Percentiles rank a stretch among this genome's conserved stretches.
Evolutionary conservation across 1,139 yeast genomes (phyloP).

Genomic region (Hansenula sp.): DNA sequence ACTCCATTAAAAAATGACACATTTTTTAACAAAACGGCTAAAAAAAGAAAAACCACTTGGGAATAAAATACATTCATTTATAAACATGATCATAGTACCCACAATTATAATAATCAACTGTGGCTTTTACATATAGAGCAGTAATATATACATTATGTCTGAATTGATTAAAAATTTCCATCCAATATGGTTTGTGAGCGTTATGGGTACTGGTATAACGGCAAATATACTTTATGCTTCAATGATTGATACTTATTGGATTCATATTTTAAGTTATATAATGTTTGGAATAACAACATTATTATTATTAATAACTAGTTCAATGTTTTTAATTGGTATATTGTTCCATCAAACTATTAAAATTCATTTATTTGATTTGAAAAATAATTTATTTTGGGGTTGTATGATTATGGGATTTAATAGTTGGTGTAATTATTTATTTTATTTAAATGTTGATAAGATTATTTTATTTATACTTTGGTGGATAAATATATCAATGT

Average conservation of each 20-base stretch:
- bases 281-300: conserved; percentile 52
- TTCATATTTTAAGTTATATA: conserved; percentile 50
- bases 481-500: conserved; percentile 57
- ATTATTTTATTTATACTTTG: conserved; percentile 54
- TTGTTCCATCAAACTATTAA: conserved; percentile 32
- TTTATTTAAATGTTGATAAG: no score
- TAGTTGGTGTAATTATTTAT: conserved; percentile 61
- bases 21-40: no score
- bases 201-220: conserved; percentile 86
- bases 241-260: conserved; percentile 64
- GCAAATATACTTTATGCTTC: conserved; percentile 54
- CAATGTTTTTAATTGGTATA: conserved; percentile 36
- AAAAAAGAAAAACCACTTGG: no score
- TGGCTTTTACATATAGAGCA: no score
- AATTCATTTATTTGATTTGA: conserved; percentile 36
- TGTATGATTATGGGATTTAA: conserved; percentile 75
- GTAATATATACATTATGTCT: no score
- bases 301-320: conserved; percentile 38
- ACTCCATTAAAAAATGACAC: no score
- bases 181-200: conserved; percentile 63
- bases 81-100: no score
- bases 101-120: no score
- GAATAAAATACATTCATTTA: no score
- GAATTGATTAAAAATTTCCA: conserved; percentile 31
- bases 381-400: conserved; percentile 62